Base-by-base conservation (phyloP, 176 grass and related monocot species). In the Coix lacrymajobi region DNA sequence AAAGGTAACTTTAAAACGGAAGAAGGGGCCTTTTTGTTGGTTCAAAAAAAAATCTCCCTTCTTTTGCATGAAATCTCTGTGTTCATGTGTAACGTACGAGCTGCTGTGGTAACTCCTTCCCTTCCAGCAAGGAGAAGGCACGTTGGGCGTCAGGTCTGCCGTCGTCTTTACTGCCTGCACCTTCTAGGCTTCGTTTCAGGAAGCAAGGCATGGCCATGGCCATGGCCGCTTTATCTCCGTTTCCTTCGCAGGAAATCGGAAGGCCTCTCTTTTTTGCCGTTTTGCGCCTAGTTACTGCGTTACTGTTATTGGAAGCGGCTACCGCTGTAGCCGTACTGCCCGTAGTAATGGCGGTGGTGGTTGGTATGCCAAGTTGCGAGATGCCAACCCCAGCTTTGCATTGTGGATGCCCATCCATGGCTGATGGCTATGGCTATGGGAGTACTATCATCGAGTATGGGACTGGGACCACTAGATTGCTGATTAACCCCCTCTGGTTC, bases 261-360 rank as follows among this genome's bases (percentile, higher is more conserved):
- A 45, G 13, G 31, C 10, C 0, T 81, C 2, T 56, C 8, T 63
- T 73, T 73, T 65, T 89, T 71, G 52, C 88, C 74, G 31, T 79
- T 83, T 68, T 60, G 73, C 24, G 15, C 39, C 46, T 32, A 58
- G 81, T 43, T 51, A 81, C 84, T 11, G 25, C 3, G 73, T 62
- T 86, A 87, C 80, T 83, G 88, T 79, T 75, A 39, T 52, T 51
- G 84, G 84, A 90, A 73, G 68, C 60, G 49, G 79, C 68, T 72
- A 40, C 43, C 54, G 81, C 58, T 30, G 45, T 76, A 86, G 78
- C 4, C 15, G 84, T 33, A 11, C 40, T 73, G 81, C 56, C 6
- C 22, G 85, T 12, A 67, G 62, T 88, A 85, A 88, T 84, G 72
- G 78, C 62, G 73, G 66, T 54, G 54, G 81, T 78, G 25, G 78